These are phyloP conservation scores for Craterostigma plantagineum DNA, from an alignment of 257 asterid genomes.

Conservation along the genomic window DNA sequence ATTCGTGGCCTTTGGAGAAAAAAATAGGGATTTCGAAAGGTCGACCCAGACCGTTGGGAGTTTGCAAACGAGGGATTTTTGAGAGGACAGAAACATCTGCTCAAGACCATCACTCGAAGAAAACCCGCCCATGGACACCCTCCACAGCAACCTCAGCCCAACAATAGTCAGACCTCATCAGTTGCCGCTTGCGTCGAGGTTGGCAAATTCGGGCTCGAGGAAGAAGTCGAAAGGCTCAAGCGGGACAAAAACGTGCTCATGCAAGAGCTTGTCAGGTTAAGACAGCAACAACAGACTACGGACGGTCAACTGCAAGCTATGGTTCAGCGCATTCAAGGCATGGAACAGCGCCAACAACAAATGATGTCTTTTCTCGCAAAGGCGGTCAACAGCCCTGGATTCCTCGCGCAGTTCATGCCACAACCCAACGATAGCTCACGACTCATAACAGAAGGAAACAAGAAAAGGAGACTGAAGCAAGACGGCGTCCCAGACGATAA, in stretches of 20 bases:
- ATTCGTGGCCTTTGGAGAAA: constrained; percentile 3
- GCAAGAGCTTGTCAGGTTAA: constrained; percentile 82
- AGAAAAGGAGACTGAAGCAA: constrained; percentile 72
- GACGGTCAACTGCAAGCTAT: constrained; percentile 67
- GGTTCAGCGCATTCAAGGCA: constrained; percentile 84
- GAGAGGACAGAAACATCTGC: constrained; percentile 81
- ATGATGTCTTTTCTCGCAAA: constrained; percentile 97
- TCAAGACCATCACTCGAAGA: constrained; percentile 54
- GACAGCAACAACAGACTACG: constrained; percentile 87
- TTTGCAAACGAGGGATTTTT: constrained; percentile 87
- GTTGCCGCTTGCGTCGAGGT: constrained; percentile 76
- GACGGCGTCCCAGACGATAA: constrained; percentile 17
- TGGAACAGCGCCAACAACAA: constrained; percentile 96
- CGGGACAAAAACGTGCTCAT: constrained; percentile 83
- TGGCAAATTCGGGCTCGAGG: constrained; percentile 86
- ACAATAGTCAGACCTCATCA: constrained; percentile 26
- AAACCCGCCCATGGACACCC: constrained; percentile 70
- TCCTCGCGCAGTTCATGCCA: constrained; percentile 73
- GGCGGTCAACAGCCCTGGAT: constrained; percentile 88
- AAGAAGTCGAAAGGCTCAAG: constrained; percentile 82
- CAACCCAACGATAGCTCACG: constrained; percentile 58
- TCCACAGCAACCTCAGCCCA: constrained; percentile 44
- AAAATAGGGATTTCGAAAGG: constrained; percentile 69
- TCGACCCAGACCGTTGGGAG: constrained; percentile 93
- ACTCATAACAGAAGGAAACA: constrained; percentile 54